Evolutionary conservation across 2,329 filamentous ascomycete genomes (phyloP).

Genomic region (Cladorrhinum sp.): DNA sequence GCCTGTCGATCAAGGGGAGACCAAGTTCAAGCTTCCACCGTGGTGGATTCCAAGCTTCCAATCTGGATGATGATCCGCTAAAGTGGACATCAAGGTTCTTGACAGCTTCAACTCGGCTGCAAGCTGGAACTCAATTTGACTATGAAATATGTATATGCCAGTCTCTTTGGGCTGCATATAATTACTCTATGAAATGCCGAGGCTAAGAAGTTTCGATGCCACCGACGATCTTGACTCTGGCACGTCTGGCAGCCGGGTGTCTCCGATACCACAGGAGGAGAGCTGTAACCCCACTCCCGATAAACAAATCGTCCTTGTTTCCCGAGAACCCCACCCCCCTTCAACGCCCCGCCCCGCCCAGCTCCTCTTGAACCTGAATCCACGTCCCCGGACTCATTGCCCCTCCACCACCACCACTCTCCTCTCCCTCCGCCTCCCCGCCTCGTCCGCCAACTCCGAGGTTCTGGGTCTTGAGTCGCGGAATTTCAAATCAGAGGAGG

Average conservation of each 20-base stretch:
- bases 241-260: too few species aligned
- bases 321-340: not conserved
- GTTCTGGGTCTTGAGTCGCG: not conserved
- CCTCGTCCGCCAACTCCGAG: conserved; percentile 5
- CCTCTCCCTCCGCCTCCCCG: conserved; percentile 5
- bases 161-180: too few species aligned
- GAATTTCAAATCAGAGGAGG: not conserved
- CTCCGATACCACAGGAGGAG: too few species aligned
- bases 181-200: too few species aligned
- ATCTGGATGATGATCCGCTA: not conserved
- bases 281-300: not conserved
- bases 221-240: too few species aligned
- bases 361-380: conserved; percentile 1
- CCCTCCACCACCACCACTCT: conserved; percentile 6
- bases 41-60: not conserved
- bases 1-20: not conserved
- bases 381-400: conserved; percentile 9
- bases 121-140: too few species aligned
- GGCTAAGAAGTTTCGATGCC: too few species aligned
- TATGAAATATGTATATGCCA: too few species aligned
- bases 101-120: not conserved
- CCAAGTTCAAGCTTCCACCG: not conserved
- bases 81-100: conserved; percentile 7
- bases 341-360: not conserved
- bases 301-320: not conserved